Base-by-base conservation (phyloP, 345 rosid genomes). In the Melastoma malabathricum region DNA sequence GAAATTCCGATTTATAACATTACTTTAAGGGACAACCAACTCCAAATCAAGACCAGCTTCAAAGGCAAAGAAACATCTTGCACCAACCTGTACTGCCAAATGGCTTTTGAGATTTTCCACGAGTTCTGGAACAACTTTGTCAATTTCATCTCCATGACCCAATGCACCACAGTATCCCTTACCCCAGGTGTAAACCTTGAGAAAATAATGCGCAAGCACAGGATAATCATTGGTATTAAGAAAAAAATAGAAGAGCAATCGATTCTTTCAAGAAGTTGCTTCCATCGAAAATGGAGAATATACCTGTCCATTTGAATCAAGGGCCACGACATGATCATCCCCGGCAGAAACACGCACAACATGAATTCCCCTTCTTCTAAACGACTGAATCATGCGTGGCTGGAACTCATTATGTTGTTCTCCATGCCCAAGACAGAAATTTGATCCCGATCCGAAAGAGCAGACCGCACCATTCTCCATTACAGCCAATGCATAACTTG, bases 91-190 rank as follows among this genome's bases (percentile, higher is more conserved):
- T 60, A 86, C 79, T 4, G 74, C 82, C 12, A 86, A 73, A 56
- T 57, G 77, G 64, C 58, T 68, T 67, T 75, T 77, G 62, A 86
- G 89, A 66, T 78, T 70, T 64, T 25, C 68, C 74, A 90, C 70
- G 59, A 61, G 68, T 50, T 72, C 78, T 22, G 98, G 98, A 64
- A 70, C 70, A 23, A 75, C 86, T 79, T 90, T 90, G 64, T 86
- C 94, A 13, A 69, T 86, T 74, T 90, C 96, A 56, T 90, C 93
- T 46, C 98, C 98, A 69, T 86, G 96, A 65, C 98, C 98, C 45
- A 90, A 67, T 47, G 92, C 98, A 70, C 98, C 96, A 57, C 94
- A 90, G 56, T 90, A 90, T 59, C 96, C 98, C 72, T 90, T 90
- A 50, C 98, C 98, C 96, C 98, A 90, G 17, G 96, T 82, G 64